phyloP scores from a whole-genome alignment of 345 rosid genomes.

The Eucalyptus marginata region DNA sequence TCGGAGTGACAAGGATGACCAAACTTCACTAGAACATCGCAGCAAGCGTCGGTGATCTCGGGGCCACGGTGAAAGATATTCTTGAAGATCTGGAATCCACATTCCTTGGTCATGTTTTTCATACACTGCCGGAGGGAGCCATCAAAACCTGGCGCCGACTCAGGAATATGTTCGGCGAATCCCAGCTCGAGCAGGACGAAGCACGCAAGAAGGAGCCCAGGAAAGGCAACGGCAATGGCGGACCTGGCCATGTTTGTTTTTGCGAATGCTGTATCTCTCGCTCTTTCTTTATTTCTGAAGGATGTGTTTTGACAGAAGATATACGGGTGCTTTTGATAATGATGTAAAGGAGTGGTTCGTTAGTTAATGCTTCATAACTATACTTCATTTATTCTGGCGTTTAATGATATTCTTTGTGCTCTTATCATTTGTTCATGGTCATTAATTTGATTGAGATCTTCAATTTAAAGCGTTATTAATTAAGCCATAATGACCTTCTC shows the following conservation, averaged over 20 bases:
- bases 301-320: background rate
- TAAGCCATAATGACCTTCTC: background rate
- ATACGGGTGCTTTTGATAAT: background rate
- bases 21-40: background rate
- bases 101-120: background rate
- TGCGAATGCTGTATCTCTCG: background rate
- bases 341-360: background rate
- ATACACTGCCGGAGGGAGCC: background rate
- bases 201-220: background rate
- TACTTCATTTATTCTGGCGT: background rate
- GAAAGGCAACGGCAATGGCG: background rate
- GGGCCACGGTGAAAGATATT: background rate
- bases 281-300: background rate
- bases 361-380: background rate
- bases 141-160: background rate
- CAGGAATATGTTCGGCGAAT: background rate
- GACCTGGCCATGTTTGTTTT: background rate
- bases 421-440: background rate
- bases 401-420: background rate
- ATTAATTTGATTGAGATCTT: background rate
- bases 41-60: background rate
- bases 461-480: background rate
- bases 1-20: background rate
- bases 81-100: background rate
- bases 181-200: background rate